Percentiles rank a stretch among this genome's conserved stretches.
Conservation (phyloP, 2,329 filamentous ascomycete species). For the Alternaria triticina region DNA sequence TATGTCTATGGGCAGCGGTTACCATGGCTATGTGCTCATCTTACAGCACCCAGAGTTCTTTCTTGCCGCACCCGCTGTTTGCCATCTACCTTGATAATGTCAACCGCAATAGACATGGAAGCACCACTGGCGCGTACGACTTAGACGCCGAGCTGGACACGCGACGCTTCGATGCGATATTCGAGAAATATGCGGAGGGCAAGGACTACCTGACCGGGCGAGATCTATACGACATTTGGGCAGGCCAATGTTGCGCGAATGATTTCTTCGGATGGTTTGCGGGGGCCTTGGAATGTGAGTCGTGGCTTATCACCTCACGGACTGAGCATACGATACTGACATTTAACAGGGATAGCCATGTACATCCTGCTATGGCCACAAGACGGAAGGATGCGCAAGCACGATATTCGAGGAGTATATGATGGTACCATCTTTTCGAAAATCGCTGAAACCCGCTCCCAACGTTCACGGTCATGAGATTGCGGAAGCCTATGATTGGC, state of each 20-base stretch:
- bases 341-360: constrained; percentile 19
- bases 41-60: constrained; percentile 19
- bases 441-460: constrained; percentile 12
- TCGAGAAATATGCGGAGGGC: constrained; percentile 22
- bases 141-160: constrained; percentile 21
- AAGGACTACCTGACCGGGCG: constrained; percentile 16
- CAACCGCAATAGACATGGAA: constrained; percentile 21
- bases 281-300: constrained; percentile 25
- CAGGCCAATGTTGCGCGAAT: constrained; percentile 21
- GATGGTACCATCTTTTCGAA: constrained; percentile 36
- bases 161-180: constrained; percentile 22
- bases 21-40: constrained; percentile 23
- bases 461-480: neutral
- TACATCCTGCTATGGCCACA: constrained; percentile 27
- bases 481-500: neutral
- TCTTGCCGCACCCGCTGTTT: constrained; percentile 20
- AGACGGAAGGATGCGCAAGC: constrained; percentile 19
- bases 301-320: neutral
- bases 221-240: constrained; percentile 17
- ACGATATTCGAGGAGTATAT: constrained; percentile 20
- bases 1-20: constrained; percentile 25
- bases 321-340: constrained; percentile 3
- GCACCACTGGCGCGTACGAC: constrained; percentile 25
- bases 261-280: constrained; percentile 29
- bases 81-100: constrained; percentile 26